Base-by-base conservation (phyloP, 768 basidiomycete species). In the Collybiopsis luxurians region DNA sequence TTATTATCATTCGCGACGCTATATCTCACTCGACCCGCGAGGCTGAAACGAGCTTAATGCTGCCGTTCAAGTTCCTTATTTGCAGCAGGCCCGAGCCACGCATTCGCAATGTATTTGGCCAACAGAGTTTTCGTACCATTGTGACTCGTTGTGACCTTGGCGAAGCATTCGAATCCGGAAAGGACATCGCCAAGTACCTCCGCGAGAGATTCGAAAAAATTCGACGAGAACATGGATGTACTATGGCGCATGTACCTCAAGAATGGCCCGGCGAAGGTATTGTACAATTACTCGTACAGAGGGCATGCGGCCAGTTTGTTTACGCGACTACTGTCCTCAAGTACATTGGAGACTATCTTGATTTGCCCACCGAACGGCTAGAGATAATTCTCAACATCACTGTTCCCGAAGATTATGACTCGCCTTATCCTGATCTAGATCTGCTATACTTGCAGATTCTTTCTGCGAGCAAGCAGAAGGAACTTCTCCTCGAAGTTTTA, bases 271-370 rank as follows among this genome's bases (percentile, higher is more conserved):
- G 24, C 2, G 26, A 54, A 15, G 23, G 40, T 24, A 44, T 44
- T 23, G 43, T 54, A 17, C 27, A 54, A 21, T 13, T 26, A 19
- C 42, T 54, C 15, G 40, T 31, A 7, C 19, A 43, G 15, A 26
- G 40, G 53, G 39, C 53, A 7, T 54, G 39, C 7, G 24, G 53
- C 7, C 53, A 54, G 26, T 54, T 54, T 27, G 13, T 44, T 23
- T 54, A 44, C 43, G 47, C 47, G 7, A 19, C 23, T 19, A 49
- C 47, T 49, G 23, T 49, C 26, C 21, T 49, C 11, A 49, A 49
- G 27, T 49, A 49, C 27, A 24, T 49, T 11, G 21, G 23, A 30
- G 47, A 49, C 27, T 24, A 49, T 12, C 27, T 4, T 49, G 13
- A 5, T 7, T 19, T n/a, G n/a, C n/a, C n/a, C n/a, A n/a, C n/a